Base-by-base conservation (phyloP, 2,329 filamentous ascomycete species). In the Polychaeton citri region DNA sequence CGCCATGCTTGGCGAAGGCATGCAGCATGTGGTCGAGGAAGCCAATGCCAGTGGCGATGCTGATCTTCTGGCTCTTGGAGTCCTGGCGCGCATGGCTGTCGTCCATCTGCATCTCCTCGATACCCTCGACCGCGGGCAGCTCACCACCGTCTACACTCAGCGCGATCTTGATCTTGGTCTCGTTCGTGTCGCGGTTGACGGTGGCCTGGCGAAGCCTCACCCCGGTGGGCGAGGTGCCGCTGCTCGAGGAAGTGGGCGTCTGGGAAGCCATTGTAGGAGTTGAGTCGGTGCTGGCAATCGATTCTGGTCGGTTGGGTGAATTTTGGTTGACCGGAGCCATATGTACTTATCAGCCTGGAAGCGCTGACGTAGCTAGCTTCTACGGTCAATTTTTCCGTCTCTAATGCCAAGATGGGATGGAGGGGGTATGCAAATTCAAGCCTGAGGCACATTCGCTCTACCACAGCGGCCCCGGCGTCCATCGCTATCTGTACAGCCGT, bases 1-100 rank as follows among this genome's bases (percentile, higher is more conserved):
- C 88, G 5, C 82, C 78, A 63, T 98, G 90, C 64, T 98, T 96
- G 34, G 90, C 83, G 37, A 96, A 72, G 5, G 90, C 90, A 62
- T 98, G 90, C 34, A 96, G 72, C 88, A 98, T 96, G 68, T 98
- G 90, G 65, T 98, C 90, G 38, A 98, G 71, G 63, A 98, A 98
- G 40, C 90, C 90, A 60, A 98, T 93, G 45, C 90, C 90, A 0
- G 88, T 94, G 69, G 84, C 79, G 47, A 96, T 71, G 54, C 76
- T 76, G 57, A 96, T 95, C 41, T 76, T 77, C 62, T 96, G 90
- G 30, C 79, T 82, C 48, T 80, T 77, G 48, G 82, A 88, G 45
- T 76, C 68, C 62, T 98, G 88, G 1, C 79, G 79, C 19, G 90
- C 88, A 58, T 98, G 90, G 18, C 45, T 37, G 43, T 50, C 46